Evolutionary conservation across 768 basidiomycete genomes (phyloP).

Genomic region (Daedaleopsis nitida): DNA sequence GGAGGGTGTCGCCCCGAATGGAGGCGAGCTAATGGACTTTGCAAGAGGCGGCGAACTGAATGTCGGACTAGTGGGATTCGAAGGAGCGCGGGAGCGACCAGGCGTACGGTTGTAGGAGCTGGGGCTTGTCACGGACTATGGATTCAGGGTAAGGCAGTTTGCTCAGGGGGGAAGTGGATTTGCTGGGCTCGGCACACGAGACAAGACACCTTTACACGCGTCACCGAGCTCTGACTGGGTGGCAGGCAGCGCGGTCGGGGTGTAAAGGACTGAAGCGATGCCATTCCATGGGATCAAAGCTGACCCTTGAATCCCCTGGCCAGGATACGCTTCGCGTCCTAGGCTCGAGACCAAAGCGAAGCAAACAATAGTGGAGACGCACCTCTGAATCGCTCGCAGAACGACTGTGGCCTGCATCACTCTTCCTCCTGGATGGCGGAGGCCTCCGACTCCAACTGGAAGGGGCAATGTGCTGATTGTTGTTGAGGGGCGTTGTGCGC

Average conservation of each 20-base stretch:
- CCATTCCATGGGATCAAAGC: no score
- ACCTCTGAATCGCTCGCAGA: constrained; percentile 76
- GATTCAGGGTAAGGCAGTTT: background rate
- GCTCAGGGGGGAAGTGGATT: background rate
- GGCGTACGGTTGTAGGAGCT: constrained; percentile 44
- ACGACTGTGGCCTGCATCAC: constrained; percentile 62
- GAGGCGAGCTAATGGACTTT: constrained; percentile 39
- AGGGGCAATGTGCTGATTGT: constrained; percentile 48
- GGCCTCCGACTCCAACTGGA: constrained; percentile 79
- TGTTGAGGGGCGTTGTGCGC: constrained; percentile 63
- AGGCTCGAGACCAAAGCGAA: background rate
- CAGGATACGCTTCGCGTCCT: background rate
- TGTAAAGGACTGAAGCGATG: no score
- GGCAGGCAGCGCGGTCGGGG: no score
- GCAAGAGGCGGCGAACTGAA: constrained; percentile 44
- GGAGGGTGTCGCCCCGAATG: constrained; percentile 41
- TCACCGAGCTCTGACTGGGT: no score
- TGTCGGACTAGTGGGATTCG: constrained; percentile 58
- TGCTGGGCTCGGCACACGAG: background rate
- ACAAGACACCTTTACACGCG: no score
- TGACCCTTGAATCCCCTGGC: no score
- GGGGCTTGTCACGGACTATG: constrained; percentile 39
- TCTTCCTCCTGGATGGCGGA: constrained; percentile 69
- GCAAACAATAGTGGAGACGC: constrained; percentile 18
- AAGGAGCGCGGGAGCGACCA: constrained; percentile 63